Evolutionary conservation across 2,329 filamentous ascomycete genomes (phyloP), one percentile per base, ranked within the genome.

Genomic region (Ascochyta pisi): DNA sequence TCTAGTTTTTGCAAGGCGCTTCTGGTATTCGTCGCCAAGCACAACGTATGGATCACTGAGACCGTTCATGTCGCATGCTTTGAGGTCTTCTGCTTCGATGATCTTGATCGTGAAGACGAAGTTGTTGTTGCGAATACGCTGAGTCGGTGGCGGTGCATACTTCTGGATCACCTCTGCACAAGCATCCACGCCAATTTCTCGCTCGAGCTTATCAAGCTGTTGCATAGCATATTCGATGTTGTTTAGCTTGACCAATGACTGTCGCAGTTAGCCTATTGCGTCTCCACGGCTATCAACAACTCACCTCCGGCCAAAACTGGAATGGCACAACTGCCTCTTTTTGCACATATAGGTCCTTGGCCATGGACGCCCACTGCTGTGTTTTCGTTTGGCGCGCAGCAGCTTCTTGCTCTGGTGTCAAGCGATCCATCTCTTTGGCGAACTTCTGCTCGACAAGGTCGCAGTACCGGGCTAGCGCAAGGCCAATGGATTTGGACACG

Each of bases 41-140:
- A 99, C 94, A 27, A 99, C 92, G 70, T 99, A 99, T 0, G 95
- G 95, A 77, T 99, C 95, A 73, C 94, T 98, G 62, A 89, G 86
- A 33, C 95, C 95, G 67, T 91, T 96, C 65, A 96, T 88, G 76
- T 99, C 95, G 73, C 95, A 98, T n/a, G 95, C 92, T 77, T 98
- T 98, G 66, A 99, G 82, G 68, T 99, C 95, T 77, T 99, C 95
- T 8, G 91, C 95, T 77, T 99, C 95, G 24, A 99, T 93, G 56
- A 99, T 93, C 79, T 99, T 99, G 78, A 99, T 93, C 0, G 95
- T 98, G 77, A 99, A 99, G 51, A 97, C 93, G 73, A 96, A 98
- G 73, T 96, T 97, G 60, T 87, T 90, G 67, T 87, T 89, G 66
- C 87, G 87, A 53, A 85, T 82, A 69, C 83, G 83, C 57, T 86